A percentile compares a stretch with the other conserved stretches of the same genome.
Conservation (phyloP, 2,329 filamentous ascomycete genomes). For the Fonsecaea nubica region DNA sequence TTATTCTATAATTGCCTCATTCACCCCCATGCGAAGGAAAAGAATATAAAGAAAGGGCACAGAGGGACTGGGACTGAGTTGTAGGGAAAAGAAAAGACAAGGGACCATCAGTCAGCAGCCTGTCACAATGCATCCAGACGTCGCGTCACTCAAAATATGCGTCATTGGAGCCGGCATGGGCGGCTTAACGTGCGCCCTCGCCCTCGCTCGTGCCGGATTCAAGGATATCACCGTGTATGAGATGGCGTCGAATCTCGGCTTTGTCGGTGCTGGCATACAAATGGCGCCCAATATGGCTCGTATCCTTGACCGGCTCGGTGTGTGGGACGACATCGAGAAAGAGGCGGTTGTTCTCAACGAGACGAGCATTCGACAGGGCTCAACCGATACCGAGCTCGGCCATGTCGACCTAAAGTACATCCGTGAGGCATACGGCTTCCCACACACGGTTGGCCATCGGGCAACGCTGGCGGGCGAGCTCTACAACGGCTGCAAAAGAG, state of each 20-base stretch:
- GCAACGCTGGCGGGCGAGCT: constrained; percentile 72
- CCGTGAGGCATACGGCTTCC: constrained; percentile 70
- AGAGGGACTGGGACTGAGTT: not conserved
- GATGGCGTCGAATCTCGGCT: constrained; percentile 73
- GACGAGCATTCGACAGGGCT: constrained; percentile 76
- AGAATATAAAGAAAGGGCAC: not conserved
- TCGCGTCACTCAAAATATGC: constrained; percentile 49
- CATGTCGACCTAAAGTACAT: constrained; percentile 74
- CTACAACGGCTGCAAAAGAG: constrained; percentile 70
- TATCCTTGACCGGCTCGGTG: constrained; percentile 74
- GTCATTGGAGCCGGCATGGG: constrained; percentile 69
- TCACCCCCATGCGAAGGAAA: not conserved
- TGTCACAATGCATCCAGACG: constrained; percentile 28
- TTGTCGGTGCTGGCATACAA: constrained; percentile 85
- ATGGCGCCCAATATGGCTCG: constrained; percentile 81
- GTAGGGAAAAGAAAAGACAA: not conserved
- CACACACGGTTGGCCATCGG: constrained; percentile 81
- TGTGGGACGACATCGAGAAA: constrained; percentile 72
- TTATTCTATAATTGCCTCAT: not conserved
- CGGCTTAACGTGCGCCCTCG: constrained; percentile 73
- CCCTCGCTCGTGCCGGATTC: constrained; percentile 78
- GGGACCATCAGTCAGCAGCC: not conserved
- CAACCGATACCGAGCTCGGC: constrained; percentile 71
- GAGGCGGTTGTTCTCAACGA: constrained; percentile 74
- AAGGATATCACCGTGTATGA: constrained; percentile 76